Base-by-base conservation (phyloP, 768 basidiomycete species). In the Suillus weaverae region DNA sequence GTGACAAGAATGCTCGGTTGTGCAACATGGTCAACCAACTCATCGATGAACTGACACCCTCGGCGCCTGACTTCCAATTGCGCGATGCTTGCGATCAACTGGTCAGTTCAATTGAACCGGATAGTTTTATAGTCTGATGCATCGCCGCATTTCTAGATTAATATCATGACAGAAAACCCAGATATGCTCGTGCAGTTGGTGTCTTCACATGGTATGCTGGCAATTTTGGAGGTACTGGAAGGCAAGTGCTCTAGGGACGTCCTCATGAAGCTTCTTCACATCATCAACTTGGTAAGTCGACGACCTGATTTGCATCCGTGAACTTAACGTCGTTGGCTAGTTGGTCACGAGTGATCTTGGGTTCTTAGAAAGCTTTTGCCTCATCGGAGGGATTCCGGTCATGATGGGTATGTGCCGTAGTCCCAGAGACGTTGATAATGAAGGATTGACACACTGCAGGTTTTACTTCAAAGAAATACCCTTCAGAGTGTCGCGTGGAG, bases 371-470 rank as follows among this genome's bases (percentile, higher is more conserved):
- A 94, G 95, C 70, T 94, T 99, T 78, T 99, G 97, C 77, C 81
- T 99, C 62, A 91, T 95, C 70, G 92, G 91, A 36, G 97, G 97
- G 16, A 98, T 98, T 66, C 95, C 97, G 16, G 91, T 98, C 18
- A 89, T 99, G 81, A 95, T 97, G 88, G 89, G 91, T 89, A 70
- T 54, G 83, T 80, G 43, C 10, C 41, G 50, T 65, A 48, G 62
- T 5, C 5, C 5, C 13, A 5, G 18, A 4, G 5, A 11, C 14
- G 68, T 57, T 39, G 63, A 44, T 35, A 35, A 48, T 16, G 39
- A 32, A 18, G 7, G 35, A 60, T 70, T 38, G 9, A 60, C 13
- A 68, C 51, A 36, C 61, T 56, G 32, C 67, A 93, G 93, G 89
- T 53, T 99, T 96, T 73, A 95, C 97, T 0, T 94, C 94, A 13